A percentile compares a stretch with the other conserved stretches of the same genome.
These are phyloP conservation scores for Discostella stelligera DNA, from an alignment of 352 stramenopile species.

Conservation along the genomic window DNA sequence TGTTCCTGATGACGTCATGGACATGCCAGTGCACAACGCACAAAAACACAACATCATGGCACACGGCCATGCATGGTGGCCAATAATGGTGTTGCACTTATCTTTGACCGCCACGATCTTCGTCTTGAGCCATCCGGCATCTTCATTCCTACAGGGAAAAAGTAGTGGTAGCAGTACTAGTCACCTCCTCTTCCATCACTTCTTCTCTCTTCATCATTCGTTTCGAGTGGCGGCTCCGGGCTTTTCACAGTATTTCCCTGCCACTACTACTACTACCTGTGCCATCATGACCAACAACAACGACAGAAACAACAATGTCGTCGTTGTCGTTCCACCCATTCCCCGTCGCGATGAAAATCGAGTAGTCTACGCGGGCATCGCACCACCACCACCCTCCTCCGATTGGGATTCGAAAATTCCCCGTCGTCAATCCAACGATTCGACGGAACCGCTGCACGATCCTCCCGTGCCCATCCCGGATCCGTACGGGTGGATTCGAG, in stretches of 20 bases:
- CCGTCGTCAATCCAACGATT: constrained; percentile 60
- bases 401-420: neutral
- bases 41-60: too few species aligned
- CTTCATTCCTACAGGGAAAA: neutral
- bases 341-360: constrained; percentile 65
- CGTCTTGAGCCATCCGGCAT: neutral
- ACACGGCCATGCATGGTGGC: too few species aligned
- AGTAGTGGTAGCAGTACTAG: too few species aligned
- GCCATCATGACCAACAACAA: neutral
- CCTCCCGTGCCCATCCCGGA: constrained; percentile 88
- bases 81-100: neutral
- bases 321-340: constrained; percentile 32
- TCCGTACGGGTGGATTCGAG: constrained; percentile 93
- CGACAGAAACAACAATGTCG: neutral
- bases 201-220: too few species aligned
- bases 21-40: too few species aligned
- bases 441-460: constrained; percentile 83
- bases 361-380: constrained; percentile 38
- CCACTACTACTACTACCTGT: neutral
- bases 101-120: neutral
- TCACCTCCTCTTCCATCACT: neutral
- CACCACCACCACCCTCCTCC: neutral
- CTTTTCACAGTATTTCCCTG: too few species aligned
- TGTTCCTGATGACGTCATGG: too few species aligned
- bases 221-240: too few species aligned